These are phyloP conservation scores for Boletus smithii DNA, from an alignment of 1,284 basidiomycete genomes.

Conservation along the genomic window DNA sequence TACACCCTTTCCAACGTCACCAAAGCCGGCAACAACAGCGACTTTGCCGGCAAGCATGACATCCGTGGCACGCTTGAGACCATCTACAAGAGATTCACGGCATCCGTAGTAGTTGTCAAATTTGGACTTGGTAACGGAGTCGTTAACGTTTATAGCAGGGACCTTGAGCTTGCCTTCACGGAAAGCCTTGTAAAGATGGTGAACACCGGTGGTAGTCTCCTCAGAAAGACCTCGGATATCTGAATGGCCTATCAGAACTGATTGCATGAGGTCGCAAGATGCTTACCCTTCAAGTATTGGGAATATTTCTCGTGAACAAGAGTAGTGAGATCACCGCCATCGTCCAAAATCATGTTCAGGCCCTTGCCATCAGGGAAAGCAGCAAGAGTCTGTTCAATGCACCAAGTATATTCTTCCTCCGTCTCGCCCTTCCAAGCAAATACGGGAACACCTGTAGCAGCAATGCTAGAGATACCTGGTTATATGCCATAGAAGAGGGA, in stretches of 20 bases:
- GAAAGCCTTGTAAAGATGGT: constrained; percentile 98
- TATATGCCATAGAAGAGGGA: constrained; percentile 1
- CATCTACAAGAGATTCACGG: constrained; percentile 99
- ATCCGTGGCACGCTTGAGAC: constrained; percentile 99
- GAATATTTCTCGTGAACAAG: constrained; percentile 97
- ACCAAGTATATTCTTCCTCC: constrained; percentile 98
- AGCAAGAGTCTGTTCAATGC: constrained; percentile 92
- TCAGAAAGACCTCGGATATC: constrained; percentile 94
- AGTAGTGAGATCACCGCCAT: constrained; percentile 95
- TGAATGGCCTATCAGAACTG: constrained; percentile 29
- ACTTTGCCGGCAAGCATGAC: constrained; percentile 99
- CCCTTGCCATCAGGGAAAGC: constrained; percentile 79
- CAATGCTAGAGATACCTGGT: constrained; percentile 58
- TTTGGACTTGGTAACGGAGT: constrained; percentile 99
- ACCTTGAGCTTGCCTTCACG: constrained; percentile 95
- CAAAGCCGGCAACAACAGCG: constrained; percentile 97
- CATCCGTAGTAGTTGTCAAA: constrained; percentile 97
- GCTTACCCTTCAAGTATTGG: constrained; percentile 73
- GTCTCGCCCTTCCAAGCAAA: constrained; percentile 99
- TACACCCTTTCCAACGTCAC: constrained; percentile 99
- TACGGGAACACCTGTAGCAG: constrained; percentile 96
- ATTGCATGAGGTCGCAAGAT: neutral
- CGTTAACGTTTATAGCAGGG: constrained; percentile 99
- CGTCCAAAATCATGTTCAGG: constrained; percentile 99
- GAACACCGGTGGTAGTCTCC: constrained; percentile 99